Evolutionary conservation across 2,329 filamentous ascomycete species (phyloP), one percentile per base, ranked within the genome.

Genomic region (Periconia macrospinosa): DNA sequence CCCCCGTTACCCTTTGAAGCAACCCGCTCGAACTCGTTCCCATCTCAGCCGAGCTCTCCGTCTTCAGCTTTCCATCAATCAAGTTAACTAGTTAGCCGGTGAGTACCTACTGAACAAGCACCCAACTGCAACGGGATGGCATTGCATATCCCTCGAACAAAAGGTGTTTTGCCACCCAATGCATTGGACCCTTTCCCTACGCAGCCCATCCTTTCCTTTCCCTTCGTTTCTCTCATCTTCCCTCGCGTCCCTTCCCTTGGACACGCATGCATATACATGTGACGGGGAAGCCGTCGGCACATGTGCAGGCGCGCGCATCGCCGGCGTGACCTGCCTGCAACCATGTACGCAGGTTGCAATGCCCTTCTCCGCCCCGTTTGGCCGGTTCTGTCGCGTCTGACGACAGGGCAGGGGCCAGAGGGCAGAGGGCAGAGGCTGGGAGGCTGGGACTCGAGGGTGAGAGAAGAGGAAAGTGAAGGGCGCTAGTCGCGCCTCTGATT

Each of bases 401-500:
- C 56, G 56, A 51, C 51, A 56, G 58, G 53, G 40, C n/a, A 30
- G 3, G 23, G 23, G 23, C 8, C 23, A n/a, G n/a, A n/a, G n/a
- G n/a, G n/a, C n/a, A n/a, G n/a, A n/a, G n/a, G n/a, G n/a, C n/a
- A n/a, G n/a, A n/a, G n/a, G n/a, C n/a, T n/a, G n/a, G n/a, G n/a
- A n/a, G n/a, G n/a, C 23, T 27, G 23, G 23, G 23, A 27, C 23
- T 27, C 23, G 23, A 8, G 23, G 23, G 23, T 27, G 23, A 27
- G 23, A 27, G 23, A 27, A 27, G 23, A n/a, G 23, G 23, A 27
- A 27, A 27, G 37, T 9, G 40, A 18, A 15, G 20, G 57, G 58
- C 61, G 62, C 60, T 60, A 63, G 57, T 15, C 35, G 41, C 11
- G 3, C 33, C 33, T 37, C 11, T 13, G 33, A 37, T 27, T 27